Percentiles rank a stretch among this genome's conserved stretches.
These are phyloP conservation scores for Aspergillus coremiiformis DNA, from an alignment of 495 filamentous ascomycete genomes.

Conservation along the genomic window DNA sequence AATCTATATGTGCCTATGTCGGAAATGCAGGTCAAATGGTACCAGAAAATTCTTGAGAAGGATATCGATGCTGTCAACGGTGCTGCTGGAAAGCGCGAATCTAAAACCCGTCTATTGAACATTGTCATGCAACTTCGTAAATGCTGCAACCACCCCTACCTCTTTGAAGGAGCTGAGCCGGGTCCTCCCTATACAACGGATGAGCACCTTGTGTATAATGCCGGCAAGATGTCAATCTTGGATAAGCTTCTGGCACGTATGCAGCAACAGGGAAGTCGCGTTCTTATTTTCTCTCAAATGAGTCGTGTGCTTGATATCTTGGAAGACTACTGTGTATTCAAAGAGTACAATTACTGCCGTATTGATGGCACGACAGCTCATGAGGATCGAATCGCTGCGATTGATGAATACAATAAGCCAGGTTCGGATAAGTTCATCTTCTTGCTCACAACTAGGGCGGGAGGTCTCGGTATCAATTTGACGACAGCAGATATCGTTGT, in stretches of 20 bases:
- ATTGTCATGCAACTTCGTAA: constrained; percentile 99
- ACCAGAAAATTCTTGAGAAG: constrained; percentile 97
- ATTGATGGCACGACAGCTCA: constrained; percentile 97
- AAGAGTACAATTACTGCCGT: constrained; percentile 90
- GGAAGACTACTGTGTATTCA: constrained; percentile 96
- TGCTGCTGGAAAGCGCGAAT: constrained; percentile 90
- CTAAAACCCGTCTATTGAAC: constrained; percentile 97
- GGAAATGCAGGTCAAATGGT: constrained; percentile 99
- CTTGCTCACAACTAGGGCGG: constrained; percentile 91
- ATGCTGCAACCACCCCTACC: constrained; percentile 98
- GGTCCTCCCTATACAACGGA: constrained; percentile 97
- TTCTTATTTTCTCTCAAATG: constrained; percentile 99
- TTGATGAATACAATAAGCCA: constrained; percentile 96
- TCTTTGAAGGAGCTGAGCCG: constrained; percentile 96
- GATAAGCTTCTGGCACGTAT: constrained; percentile 85
- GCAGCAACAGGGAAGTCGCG: constrained; percentile 77
- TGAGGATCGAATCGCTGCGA: constrained; percentile 94
- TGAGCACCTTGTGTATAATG: constrained; percentile 88
- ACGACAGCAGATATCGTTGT: constrained; percentile 94
- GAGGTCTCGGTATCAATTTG: constrained; percentile 97
- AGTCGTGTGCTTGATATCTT: constrained; percentile 93
- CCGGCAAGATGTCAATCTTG: constrained; percentile 95
- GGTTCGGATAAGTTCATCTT: constrained; percentile 97
- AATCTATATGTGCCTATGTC: constrained; percentile 98
- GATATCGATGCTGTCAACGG: constrained; percentile 99